phyloP scores from a whole-genome alignment of 129 eudicot genomes.

The Glebionis coronaria region DNA sequence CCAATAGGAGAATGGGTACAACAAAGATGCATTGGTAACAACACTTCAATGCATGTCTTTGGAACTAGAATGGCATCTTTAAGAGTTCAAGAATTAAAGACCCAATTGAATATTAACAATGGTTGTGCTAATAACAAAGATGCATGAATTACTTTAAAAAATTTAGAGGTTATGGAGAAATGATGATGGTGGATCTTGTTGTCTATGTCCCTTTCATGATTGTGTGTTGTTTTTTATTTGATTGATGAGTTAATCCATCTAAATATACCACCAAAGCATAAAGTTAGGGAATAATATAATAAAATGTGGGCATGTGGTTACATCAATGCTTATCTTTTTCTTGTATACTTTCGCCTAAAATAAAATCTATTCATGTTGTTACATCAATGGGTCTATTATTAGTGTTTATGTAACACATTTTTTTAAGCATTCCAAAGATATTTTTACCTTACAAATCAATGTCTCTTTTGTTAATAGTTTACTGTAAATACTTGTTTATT shows the following conservation, averaged over 20 bases:
- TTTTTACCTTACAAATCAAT: slow-evolving; percentile 18
- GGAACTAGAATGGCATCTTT: neutral
- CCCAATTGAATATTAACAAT: neutral
- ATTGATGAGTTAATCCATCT: slow-evolving; percentile 26
- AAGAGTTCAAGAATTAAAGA: neutral
- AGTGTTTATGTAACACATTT: slow-evolving; percentile 12
- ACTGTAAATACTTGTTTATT: no score
- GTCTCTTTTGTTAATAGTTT: slow-evolving; percentile 13
- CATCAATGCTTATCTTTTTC: slow-evolving; percentile 33
- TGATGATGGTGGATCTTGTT: slow-evolving; percentile 25
- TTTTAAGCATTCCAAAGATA: slow-evolving; percentile 20
- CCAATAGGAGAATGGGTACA: no score
- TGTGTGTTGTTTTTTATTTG: slow-evolving; percentile 22
- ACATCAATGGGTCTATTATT: slow-evolving; percentile 31
- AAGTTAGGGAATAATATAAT: slow-evolving; percentile 22
- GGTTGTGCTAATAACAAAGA: neutral
- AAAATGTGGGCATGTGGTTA: slow-evolving; percentile 35
- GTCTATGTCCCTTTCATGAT: slow-evolving; percentile 28
- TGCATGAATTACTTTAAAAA: no score
- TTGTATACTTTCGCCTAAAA: slow-evolving; percentile 22
- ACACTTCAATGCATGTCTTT: neutral
- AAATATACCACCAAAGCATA: slow-evolving; percentile 19
- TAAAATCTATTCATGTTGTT: slow-evolving; percentile 32
- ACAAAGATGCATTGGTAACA: no score
- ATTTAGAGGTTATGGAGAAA: slow-evolving; percentile 13